A percentile compares a stretch with the other conserved stretches of the same genome.
phyloP scores from a whole-genome alignment of 257 asterid species.

The Galeopsis tetrahit region DNA sequence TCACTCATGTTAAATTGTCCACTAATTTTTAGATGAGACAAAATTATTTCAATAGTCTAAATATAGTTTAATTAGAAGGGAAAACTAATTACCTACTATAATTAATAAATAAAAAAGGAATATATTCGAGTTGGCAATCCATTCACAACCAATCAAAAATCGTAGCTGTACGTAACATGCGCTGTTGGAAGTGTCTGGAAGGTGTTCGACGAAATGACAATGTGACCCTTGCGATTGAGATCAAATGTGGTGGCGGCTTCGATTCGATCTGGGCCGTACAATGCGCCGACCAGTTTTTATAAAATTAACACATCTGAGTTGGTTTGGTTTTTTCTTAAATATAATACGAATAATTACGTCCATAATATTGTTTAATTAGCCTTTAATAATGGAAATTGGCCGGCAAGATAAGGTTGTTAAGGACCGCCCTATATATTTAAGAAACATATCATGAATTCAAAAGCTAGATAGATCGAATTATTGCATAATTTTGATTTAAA shows the following conservation, averaged over 20 bases:
- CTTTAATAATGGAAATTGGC: conserved; percentile 35
- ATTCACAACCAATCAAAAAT: conserved; percentile 40
- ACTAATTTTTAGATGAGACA: too few species aligned
- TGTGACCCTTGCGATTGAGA: conserved; percentile 29
- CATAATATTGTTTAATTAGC: conserved; percentile 16
- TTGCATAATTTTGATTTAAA: background rate
- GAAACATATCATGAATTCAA: background rate
- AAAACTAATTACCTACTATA: background rate
- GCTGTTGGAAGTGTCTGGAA: conserved; percentile 41
- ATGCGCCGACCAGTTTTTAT: conserved; percentile 46
- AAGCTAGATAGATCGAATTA: background rate
- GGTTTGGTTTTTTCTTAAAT: background rate
- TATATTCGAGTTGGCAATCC: conserved; percentile 38
- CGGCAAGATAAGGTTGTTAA: conserved; percentile 28
- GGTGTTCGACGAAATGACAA: conserved; percentile 31
- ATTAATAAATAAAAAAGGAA: conserved; percentile 17
- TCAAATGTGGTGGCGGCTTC: background rate
- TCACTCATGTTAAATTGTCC: too few species aligned
- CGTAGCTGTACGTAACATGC: conserved; percentile 52
- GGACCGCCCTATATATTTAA: conserved; percentile 2
- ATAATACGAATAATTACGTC: conserved; percentile 23
- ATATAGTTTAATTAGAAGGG: too few species aligned
- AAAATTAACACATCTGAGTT: conserved; percentile 27
- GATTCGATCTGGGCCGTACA: conserved; percentile 39
- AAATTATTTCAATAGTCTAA: too few species aligned